phyloP scores from a whole-genome alignment of 305 asterid species.

The Withania somnifera region DNA sequence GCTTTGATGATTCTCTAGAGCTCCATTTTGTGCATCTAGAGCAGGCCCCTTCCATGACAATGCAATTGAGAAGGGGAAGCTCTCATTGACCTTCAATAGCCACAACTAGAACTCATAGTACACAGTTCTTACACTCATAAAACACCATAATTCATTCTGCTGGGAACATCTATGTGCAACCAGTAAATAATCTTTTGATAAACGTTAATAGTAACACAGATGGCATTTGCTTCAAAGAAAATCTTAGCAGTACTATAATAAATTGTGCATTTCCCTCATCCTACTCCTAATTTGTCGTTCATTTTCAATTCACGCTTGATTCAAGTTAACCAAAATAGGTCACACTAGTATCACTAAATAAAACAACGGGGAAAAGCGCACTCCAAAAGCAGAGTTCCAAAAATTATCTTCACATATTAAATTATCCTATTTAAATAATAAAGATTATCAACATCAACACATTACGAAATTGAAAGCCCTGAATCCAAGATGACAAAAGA shows the following conservation, averaged over 20 bases:
- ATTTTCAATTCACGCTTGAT: neutral
- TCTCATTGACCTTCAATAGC: constrained; percentile 62
- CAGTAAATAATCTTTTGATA: neutral
- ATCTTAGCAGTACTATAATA: neutral
- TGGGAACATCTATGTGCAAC: neutral
- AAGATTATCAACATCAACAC: neutral
- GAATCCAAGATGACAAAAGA: neutral
- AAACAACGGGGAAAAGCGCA: neutral
- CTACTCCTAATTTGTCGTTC: neutral
- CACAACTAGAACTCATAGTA: constrained; percentile 25
- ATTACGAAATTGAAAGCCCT: neutral
- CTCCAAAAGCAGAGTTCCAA: neutral
- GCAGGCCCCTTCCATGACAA: constrained; percentile 74
- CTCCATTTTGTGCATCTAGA: constrained; percentile 57
- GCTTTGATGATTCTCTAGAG: constrained; percentile 59
- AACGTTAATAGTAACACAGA: neutral
- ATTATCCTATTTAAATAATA: neutral
- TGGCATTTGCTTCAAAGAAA: neutral
- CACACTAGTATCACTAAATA: neutral
- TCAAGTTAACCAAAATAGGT: neutral
- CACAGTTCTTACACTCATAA: neutral
- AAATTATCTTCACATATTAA: neutral
- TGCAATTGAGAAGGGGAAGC: constrained; percentile 70
- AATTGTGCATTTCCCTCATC: neutral
- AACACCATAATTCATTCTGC: neutral